phyloP scores from a whole-genome alignment of 805 yeast species.

The Cyberlindnera xylosilytica region DNA sequence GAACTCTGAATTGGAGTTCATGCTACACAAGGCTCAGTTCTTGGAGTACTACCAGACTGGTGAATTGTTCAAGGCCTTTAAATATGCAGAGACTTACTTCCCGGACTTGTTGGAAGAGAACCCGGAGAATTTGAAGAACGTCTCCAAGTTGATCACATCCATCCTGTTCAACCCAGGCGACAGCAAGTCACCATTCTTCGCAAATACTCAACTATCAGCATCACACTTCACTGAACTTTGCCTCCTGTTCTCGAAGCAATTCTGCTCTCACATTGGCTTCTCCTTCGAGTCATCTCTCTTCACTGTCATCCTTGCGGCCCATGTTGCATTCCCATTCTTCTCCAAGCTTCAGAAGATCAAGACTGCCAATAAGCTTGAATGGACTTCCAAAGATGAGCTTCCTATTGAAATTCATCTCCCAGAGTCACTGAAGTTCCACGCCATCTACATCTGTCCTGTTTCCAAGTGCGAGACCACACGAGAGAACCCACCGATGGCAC shows the following conservation, averaged over 20 bases:
- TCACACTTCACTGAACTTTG: conserved; percentile 30
- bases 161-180: conserved; percentile 23
- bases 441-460: conserved; percentile 70
- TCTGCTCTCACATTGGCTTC: conserved; percentile 45
- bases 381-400: conserved; percentile 57
- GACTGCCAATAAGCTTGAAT: conserved; percentile 39
- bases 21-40: conserved; percentile 42
- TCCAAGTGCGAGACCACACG: conserved; percentile 57
- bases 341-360: conserved; percentile 45
- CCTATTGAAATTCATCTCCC: conserved; percentile 64
- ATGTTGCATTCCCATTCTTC: conserved; percentile 50
- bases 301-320: conserved; percentile 48
- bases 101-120: conserved; percentile 38
- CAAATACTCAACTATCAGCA: conserved; percentile 22
- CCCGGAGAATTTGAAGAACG: conserved; percentile 31
- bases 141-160: conserved; percentile 44
- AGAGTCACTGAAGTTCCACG: conserved; percentile 49
- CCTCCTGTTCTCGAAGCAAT: conserved; percentile 43
- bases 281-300: conserved; percentile 53
- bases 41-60: conserved; percentile 29
- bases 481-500: conserved; percentile 57
- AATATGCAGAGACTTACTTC: conserved; percentile 42
- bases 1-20: conserved; percentile 39
- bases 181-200: conserved; percentile 23
- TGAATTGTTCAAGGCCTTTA: conserved; percentile 32